Percentiles rank a stretch among this genome's conserved stretches.
These are phyloP conservation scores for Orbilia javanica DNA, from an alignment of 2,329 filamentous ascomycete species.

Conservation along the genomic window DNA sequence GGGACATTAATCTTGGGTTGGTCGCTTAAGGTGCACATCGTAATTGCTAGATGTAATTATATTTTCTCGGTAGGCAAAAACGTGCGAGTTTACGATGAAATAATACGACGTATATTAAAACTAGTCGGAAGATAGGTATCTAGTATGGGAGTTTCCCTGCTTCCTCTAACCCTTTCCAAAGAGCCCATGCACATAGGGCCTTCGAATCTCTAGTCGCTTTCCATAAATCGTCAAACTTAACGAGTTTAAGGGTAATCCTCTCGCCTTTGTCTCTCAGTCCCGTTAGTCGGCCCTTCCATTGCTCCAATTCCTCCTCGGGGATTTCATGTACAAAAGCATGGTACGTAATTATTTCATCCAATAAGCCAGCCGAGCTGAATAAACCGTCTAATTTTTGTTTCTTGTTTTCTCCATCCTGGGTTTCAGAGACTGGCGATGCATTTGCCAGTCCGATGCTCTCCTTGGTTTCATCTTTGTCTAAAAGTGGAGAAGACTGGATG, in stretches of 20 bases:
- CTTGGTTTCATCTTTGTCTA: slow-evolving; percentile 21
- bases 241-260: slow-evolving; percentile 74
- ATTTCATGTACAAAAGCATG: slow-evolving; percentile 72
- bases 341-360: slow-evolving; percentile 73
- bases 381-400: slow-evolving; percentile 36
- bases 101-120: too few relatives aligned
- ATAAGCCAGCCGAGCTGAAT: slow-evolving; percentile 46
- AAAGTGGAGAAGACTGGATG: slow-evolving; percentile 59
- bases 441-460: slow-evolving; percentile 46
- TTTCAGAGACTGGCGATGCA: slow-evolving; percentile 24
- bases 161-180: slow-evolving; percentile 72
- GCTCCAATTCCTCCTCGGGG: slow-evolving; percentile 68
- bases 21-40: too few relatives aligned
- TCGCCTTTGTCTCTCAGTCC: slow-evolving; percentile 73
- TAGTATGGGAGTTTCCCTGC: slow-evolving; percentile 65
- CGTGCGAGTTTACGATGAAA: too few relatives aligned
- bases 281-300: slow-evolving; percentile 73
- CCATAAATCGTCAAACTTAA: slow-evolving; percentile 72
- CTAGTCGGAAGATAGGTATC: neutral
- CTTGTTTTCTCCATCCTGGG: neutral
- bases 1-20: too few relatives aligned
- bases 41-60: too few relatives aligned
- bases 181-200: slow-evolving; percentile 71
- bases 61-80: too few relatives aligned
- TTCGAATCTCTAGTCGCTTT: slow-evolving; percentile 72